Conservation (phyloP, 768 basidiomycete species). For the Mycena latifolia region DNA sequence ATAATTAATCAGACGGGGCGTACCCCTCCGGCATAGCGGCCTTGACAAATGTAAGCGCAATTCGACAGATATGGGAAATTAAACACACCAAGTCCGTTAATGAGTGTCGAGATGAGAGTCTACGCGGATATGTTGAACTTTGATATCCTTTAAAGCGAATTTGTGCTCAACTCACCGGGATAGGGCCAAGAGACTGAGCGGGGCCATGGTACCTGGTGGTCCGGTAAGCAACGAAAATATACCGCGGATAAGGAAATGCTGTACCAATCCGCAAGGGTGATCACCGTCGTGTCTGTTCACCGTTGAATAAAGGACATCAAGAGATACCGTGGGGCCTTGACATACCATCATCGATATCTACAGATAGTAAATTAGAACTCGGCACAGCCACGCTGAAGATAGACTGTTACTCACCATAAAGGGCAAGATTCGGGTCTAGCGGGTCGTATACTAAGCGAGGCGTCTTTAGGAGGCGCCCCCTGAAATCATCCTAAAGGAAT, state of each 20-base stretch:
- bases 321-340: background rate
- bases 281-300: conserved; percentile 6
- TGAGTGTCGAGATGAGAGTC: conserved; percentile 41
- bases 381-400: background rate
- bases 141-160: too few species aligned
- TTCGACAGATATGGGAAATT: background rate
- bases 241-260: background rate
- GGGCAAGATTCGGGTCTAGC: background rate
- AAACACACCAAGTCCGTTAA: conserved; percentile 16
- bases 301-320: background rate
- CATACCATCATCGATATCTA: conserved; percentile 27
- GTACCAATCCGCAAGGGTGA: conserved; percentile 23
- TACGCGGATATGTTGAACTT: conserved; percentile 38
- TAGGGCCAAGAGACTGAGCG: too few species aligned
- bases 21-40: conserved; percentile 41
- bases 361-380: background rate
- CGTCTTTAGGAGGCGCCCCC: too few species aligned
- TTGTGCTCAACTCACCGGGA: too few species aligned
- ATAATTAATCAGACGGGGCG: conserved; percentile 15
- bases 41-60: conserved; percentile 14
- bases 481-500: too few species aligned
- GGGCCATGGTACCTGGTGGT: conserved; percentile 15
- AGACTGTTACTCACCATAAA: conserved; percentile 6
- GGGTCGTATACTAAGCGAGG: conserved; percentile 21
- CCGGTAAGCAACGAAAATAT: background rate